phyloP scores from a whole-genome alignment of 495 filamentous ascomycete genomes.

The Xanthoparmelia taractica region DNA sequence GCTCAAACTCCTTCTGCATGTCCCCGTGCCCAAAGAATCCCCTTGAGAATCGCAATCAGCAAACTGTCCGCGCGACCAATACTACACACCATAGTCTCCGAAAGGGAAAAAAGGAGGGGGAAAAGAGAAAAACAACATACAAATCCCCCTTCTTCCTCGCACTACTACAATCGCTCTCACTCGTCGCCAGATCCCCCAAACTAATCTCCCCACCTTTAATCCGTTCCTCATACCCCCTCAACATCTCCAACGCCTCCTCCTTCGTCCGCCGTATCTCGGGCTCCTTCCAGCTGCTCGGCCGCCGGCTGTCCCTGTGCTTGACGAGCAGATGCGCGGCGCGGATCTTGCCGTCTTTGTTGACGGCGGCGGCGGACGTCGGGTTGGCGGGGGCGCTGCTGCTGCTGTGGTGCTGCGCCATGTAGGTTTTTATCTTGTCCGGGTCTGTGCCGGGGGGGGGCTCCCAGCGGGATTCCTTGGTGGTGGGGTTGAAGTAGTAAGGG shows the following conservation, averaged over 20 bases:
- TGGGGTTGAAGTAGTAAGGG: slow-evolving; percentile 92
- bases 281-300: slow-evolving; percentile 88
- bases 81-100: neutral
- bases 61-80: neutral
- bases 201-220: slow-evolving; percentile 60
- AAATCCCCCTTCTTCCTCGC: slow-evolving; percentile 89
- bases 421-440: slow-evolving; percentile 79
- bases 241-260: slow-evolving; percentile 72
- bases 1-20: slow-evolving; percentile 99
- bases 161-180: slow-evolving; percentile 91
- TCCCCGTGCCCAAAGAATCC: slow-evolving; percentile 89
- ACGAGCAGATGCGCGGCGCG: slow-evolving; percentile 84
- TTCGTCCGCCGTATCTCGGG: slow-evolving; percentile 79
- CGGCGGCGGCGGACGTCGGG: slow-evolving; percentile 36
- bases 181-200: slow-evolving; percentile 73
- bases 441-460: slow-evolving; percentile 83
- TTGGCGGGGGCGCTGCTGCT: slow-evolving; percentile 58
- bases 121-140: no score
- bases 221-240: slow-evolving; percentile 60
- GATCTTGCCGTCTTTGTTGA: slow-evolving; percentile 63
- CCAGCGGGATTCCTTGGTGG: slow-evolving; percentile 80
- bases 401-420: slow-evolving; percentile 80
- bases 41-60: slow-evolving; percentile 34
- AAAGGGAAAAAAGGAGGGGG: neutral
- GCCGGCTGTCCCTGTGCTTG: slow-evolving; percentile 80